Evolutionary conservation across 139 green algal species (phyloP), one percentile per base, ranked within the genome.

Genomic region (Chlorella sp.): DNA sequence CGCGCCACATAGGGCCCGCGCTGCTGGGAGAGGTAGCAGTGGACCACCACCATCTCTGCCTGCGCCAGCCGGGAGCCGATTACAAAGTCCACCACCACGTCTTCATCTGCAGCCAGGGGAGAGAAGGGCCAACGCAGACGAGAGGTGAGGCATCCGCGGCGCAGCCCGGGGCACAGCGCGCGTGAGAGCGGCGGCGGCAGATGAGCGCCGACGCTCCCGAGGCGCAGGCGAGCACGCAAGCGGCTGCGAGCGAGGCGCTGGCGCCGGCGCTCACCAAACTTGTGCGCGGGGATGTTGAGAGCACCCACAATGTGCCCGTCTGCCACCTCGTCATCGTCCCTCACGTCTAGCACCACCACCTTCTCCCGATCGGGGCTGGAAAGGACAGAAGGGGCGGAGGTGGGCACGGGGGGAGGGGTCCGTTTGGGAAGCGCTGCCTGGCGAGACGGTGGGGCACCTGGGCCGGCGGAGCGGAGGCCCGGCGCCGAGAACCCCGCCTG

Each of bases 21-120:
- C 65, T 84, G 73, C 67, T 84, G 79, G 17, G 46, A 71, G 25
- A 84, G 72, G 53, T 84, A 84, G 36, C 79, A 84, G 53, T 84
- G 79, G 9, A 84, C 33, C 0, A 84, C 58, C 0, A 84, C 65
- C 15, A 42, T 59, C 12, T 81, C 66, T n/a, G n/a, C 7, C 40
- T 66, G 40, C 38, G 55, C 5, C 25, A 41, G 63, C 48, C 50
- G n/a, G 48, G 51, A 6, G 35, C 41, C n/a, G 15, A 75, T 45
- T 0, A 75, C 31, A 1, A 40, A 3, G 38, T 75, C 69, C 25
- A 75, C 53, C 4, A 21, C 8, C 12, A 33, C 35, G n/a, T 75
- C 53, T 23, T 43, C 14, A 1, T 45, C 27, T 46, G 15, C 3
- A 35, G 25, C 19, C 29, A 12, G 56, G n/a, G 56, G 5, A 17